A percentile compares a stretch with the other conserved stretches of the same genome.
Evolutionary conservation across 352 stramenopile species (phyloP).

Genomic region (Phytophthora ohioensis): DNA sequence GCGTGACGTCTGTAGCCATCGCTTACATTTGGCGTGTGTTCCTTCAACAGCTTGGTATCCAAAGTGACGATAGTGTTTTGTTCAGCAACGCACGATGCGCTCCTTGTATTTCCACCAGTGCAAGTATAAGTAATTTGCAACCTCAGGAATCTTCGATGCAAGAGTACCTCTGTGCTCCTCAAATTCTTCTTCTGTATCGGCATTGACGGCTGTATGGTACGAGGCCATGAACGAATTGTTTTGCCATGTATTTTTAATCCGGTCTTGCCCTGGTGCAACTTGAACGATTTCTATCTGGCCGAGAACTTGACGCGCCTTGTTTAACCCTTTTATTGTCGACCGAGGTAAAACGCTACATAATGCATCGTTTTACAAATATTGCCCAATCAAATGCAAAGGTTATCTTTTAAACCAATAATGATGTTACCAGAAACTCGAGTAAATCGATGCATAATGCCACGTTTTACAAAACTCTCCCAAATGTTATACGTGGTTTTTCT

Average conservation of each 20-base stretch:
- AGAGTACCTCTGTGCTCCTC: neutral
- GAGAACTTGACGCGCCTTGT: neutral
- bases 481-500: too few relatives aligned
- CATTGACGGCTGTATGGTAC: slow-evolving; percentile 1
- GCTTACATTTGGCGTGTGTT: slow-evolving; percentile 1
- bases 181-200: slow-evolving; percentile 11
- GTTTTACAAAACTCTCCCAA: too few relatives aligned
- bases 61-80: slow-evolving; percentile 11
- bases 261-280: slow-evolving; percentile 5
- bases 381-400: too few relatives aligned
- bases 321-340: neutral
- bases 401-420: too few relatives aligned
- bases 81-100: slow-evolving; percentile 9
- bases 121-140: neutral
- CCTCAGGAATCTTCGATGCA: neutral
- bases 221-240: slow-evolving; percentile 3
- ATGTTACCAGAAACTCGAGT: too few relatives aligned
- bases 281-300: neutral
- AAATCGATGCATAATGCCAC: too few relatives aligned
- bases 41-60: slow-evolving; percentile 1
- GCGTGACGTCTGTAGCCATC: slow-evolving; percentile 7
- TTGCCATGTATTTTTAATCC: slow-evolving; percentile 11
- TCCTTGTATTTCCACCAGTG: slow-evolving; percentile 15
- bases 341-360: too few relatives aligned
- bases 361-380: too few relatives aligned